A percentile compares a stretch with the other conserved stretches of the same genome.
Conservation (phyloP, 169 alveolate species). For the Eimeria falciformis region DNA sequence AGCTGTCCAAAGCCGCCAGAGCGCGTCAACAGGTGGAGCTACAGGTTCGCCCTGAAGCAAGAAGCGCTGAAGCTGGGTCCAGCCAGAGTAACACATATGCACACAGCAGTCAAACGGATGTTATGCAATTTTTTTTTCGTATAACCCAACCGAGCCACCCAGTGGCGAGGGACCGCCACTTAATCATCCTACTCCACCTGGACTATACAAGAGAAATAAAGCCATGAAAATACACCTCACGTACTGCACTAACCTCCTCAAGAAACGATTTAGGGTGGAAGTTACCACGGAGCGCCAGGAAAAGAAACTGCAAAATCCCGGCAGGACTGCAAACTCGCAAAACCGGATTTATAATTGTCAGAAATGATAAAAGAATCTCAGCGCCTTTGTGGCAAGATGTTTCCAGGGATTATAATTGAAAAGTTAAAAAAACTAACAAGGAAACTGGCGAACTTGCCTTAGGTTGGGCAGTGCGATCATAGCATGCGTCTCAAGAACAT, state of each 20-base stretch:
- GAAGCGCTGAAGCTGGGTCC: conserved; percentile 31
- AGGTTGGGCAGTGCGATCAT: conserved; percentile 51
- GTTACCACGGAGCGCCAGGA: conserved; percentile 37
- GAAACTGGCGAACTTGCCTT: conserved; percentile 15
- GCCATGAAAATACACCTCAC: no score
- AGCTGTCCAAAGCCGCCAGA: conserved; percentile 57
- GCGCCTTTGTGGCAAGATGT: no score
- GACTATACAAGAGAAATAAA: no score
- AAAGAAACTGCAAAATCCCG: conserved; percentile 47
- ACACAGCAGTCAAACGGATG: no score
- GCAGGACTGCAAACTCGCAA: conserved; percentile 22
- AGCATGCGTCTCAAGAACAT: conserved; percentile 26
- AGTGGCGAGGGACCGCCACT: no score
- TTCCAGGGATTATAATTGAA: no score
- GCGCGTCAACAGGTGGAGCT: conserved; percentile 52
- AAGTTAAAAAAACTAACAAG: no score
- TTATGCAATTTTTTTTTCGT: no score
- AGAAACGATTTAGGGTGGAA: conserved; percentile 15
- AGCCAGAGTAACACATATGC: not conserved
- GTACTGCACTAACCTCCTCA: not conserved
- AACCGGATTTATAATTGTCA: no score
- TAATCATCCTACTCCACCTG: no score
- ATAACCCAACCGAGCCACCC: no score
- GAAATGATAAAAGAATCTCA: no score
- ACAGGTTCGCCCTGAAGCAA: conserved; percentile 44